Conservation (phyloP, 805 yeast genomes). For the Blastobotrys muscicola region DNA sequence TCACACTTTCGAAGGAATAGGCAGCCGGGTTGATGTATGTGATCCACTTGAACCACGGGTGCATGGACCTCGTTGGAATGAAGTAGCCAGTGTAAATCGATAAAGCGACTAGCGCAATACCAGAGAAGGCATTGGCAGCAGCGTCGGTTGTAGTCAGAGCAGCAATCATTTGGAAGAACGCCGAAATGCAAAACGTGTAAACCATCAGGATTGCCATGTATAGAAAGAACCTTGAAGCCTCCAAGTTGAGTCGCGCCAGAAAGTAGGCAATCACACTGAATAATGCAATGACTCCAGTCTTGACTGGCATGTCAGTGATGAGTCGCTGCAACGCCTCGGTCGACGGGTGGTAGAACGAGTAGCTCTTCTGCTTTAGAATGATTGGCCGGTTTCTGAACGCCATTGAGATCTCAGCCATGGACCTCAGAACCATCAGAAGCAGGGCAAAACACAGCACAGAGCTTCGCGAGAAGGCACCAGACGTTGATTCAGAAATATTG, state of each 20-base stretch:
- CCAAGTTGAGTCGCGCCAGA: slow-evolving; percentile 40
- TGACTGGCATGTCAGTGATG: slow-evolving; percentile 54
- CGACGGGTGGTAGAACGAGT: slow-evolving; percentile 63
- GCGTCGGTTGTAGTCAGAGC: slow-evolving; percentile 39
- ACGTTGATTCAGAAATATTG: slow-evolving; percentile 39
- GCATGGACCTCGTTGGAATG: slow-evolving; percentile 51
- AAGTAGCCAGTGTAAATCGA: slow-evolving; percentile 54
- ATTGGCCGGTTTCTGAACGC: slow-evolving; percentile 47
- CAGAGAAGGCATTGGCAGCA: slow-evolving; percentile 56
- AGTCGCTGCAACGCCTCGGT: slow-evolving; percentile 61
- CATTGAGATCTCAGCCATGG: slow-evolving; percentile 45
- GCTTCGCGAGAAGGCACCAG: slow-evolving; percentile 55
- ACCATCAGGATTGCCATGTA: slow-evolving; percentile 37
- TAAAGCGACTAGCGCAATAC: slow-evolving; percentile 42
- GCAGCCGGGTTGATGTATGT: slow-evolving; percentile 48
- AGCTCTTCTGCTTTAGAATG: slow-evolving; percentile 60
- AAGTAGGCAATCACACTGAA: slow-evolving; percentile 48
- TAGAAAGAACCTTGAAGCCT: slow-evolving; percentile 46
- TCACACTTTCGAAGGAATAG: slow-evolving; percentile 52
- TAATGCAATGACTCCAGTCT: slow-evolving; percentile 35
- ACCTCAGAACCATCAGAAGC: slow-evolving; percentile 50
- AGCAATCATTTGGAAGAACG: slow-evolving; percentile 47
- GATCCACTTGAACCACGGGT: slow-evolving; percentile 66
- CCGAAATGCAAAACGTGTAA: slow-evolving; percentile 39
- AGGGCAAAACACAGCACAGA: slow-evolving; percentile 53